Evolutionary conservation across 2,329 filamentous ascomycete species (phyloP).

Genomic region (Ophiostoma montium): DNA sequence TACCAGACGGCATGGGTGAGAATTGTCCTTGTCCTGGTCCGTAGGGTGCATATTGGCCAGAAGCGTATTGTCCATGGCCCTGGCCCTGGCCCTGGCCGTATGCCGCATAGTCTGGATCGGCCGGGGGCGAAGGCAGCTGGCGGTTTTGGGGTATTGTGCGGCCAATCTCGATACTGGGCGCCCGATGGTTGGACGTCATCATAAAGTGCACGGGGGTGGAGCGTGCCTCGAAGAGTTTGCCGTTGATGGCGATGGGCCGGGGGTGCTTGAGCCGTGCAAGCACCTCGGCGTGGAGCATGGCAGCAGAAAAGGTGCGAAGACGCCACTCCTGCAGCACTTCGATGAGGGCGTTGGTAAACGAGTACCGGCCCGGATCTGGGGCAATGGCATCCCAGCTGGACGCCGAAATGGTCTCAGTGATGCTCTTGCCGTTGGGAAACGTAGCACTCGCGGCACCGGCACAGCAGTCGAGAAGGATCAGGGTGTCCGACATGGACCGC

Average conservation of each 20-base stretch:
- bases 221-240: slow-evolving; percentile 41
- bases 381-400: slow-evolving; percentile 49
- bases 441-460: slow-evolving; percentile 46
- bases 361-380: slow-evolving; percentile 43
- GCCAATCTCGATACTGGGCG: slow-evolving; percentile 42
- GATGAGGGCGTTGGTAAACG: slow-evolving; percentile 44
- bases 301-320: slow-evolving; percentile 38
- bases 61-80: too few species aligned
- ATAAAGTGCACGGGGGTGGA: slow-evolving; percentile 48
- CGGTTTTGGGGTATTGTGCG: slow-evolving; percentile 22
- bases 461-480: slow-evolving; percentile 46
- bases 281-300: slow-evolving; percentile 47
- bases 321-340: slow-evolving; percentile 46
- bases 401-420: slow-evolving; percentile 47
- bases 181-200: slow-evolving; percentile 47
- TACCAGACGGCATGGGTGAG: not conserved
- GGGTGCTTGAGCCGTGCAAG: slow-evolving; percentile 47
- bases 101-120: slow-evolving; percentile 15
- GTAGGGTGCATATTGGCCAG: not conserved
- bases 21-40: not conserved
- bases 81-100: not conserved
- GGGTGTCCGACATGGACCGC: slow-evolving; percentile 40
- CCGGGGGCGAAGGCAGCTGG: slow-evolving; percentile 25
- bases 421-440: slow-evolving; percentile 42
- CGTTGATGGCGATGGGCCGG: slow-evolving; percentile 41